Conservation (phyloP, 805 yeast genomes). For the Saccharomyces jurei region DNA sequence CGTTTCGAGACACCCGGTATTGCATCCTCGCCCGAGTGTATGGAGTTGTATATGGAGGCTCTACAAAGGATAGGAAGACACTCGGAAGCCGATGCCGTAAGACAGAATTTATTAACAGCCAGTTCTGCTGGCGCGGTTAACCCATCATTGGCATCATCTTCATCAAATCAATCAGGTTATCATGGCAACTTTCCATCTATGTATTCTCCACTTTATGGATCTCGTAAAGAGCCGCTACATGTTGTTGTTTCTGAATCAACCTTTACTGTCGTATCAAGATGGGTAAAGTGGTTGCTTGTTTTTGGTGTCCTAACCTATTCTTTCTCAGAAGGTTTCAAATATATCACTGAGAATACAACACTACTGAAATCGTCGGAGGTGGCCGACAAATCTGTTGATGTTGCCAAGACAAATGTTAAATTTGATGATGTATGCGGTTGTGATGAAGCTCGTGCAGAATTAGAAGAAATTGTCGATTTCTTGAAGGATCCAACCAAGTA, state of each 20-base stretch:
- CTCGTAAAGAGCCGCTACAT: constrained; percentile 78
- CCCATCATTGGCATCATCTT: constrained; percentile 25
- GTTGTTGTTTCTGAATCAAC: constrained; percentile 88
- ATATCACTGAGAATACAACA: constrained; percentile 69
- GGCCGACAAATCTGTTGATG: constrained; percentile 73
- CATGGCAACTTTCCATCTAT: constrained; percentile 23
- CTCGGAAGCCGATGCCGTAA: constrained; percentile 66
- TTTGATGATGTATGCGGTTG: constrained; percentile 94
- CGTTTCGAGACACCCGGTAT: constrained; percentile 93
- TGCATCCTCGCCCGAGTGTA: constrained; percentile 72
- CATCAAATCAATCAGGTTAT: constrained; percentile 16
- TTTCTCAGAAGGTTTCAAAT: constrained; percentile 67
- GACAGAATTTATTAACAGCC: constrained; percentile 38
- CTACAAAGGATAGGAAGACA: constrained; percentile 67
- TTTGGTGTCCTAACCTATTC: constrained; percentile 75
- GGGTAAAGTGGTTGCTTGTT: constrained; percentile 85
- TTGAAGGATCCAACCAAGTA: constrained; percentile 92
- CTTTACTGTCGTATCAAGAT: constrained; percentile 66
- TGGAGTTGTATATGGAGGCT: constrained; percentile 72
- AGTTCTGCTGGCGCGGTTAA: constrained; percentile 29
- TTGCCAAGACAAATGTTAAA: constrained; percentile 74
- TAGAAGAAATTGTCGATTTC: constrained; percentile 96
- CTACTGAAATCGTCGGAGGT: constrained; percentile 59
- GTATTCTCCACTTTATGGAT: constrained; percentile 40
- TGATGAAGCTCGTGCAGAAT: constrained; percentile 95